These are phyloP conservation scores for Phytophthora sansomeana DNA, from an alignment of 352 stramenopile genomes.

Conservation along the genomic window DNA sequence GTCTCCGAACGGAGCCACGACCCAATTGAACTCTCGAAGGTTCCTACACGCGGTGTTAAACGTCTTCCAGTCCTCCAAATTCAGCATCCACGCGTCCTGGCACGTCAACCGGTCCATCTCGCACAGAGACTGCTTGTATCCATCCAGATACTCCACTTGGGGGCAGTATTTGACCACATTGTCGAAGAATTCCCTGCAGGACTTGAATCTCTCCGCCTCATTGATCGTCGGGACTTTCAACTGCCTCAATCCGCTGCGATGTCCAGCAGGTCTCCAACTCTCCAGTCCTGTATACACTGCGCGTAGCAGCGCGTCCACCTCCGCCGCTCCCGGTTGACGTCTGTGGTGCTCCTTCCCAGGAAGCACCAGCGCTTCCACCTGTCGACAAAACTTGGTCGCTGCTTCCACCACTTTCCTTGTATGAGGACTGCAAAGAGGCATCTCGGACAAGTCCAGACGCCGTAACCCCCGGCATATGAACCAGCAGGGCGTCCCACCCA, in stretches of 20 bases:
- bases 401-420: slow-evolving; percentile 27
- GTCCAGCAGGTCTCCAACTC: slow-evolving; percentile 19
- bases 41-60: slow-evolving; percentile 40
- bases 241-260: slow-evolving; percentile 29
- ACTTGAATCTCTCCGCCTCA: slow-evolving; percentile 20
- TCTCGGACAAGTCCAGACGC: slow-evolving; percentile 35
- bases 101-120: slow-evolving; percentile 45
- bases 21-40: slow-evolving; percentile 45
- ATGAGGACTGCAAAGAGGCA: slow-evolving; percentile 29
- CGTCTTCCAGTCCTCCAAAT: slow-evolving; percentile 31
- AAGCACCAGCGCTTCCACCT: slow-evolving; percentile 35
- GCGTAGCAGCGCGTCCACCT: slow-evolving; percentile 15
- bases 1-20: slow-evolving; percentile 39
- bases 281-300: slow-evolving; percentile 36
- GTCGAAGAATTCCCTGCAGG: slow-evolving; percentile 32
- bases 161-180: slow-evolving; percentile 39
- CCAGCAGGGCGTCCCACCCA: slow-evolving; percentile 29
- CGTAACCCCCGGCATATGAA: slow-evolving; percentile 19
- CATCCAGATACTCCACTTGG: slow-evolving; percentile 38
- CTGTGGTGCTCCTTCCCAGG: slow-evolving; percentile 22
- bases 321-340: background rate
- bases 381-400: slow-evolving; percentile 25
- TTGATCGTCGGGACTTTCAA: slow-evolving; percentile 34
- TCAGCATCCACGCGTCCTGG: slow-evolving; percentile 32
- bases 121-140: slow-evolving; percentile 41